Evolutionary conservation across 441 rosid species (phyloP), one percentile per base, ranked within the genome.

Genomic region (Brassica hybrid): DNA sequence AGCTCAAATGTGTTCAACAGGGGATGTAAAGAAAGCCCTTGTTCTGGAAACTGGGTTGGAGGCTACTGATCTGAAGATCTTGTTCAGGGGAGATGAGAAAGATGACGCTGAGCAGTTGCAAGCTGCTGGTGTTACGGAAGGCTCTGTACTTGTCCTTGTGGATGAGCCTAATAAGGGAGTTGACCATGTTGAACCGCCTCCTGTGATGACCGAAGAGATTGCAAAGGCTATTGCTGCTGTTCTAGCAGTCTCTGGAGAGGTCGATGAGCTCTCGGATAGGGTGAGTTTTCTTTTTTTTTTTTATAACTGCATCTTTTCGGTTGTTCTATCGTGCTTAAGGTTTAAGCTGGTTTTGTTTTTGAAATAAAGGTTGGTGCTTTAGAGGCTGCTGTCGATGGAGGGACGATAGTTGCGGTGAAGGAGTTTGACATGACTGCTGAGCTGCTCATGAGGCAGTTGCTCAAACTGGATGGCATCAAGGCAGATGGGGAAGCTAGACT

Each of bases 401-500:
- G 94, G 59, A 88, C 91, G 5, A 84, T 84, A 82, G 83, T 93
- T 63, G 84, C 88, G 0, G 85, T 73, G 3, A 73, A 85, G 82
- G 97, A 95, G 79, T 90, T 91, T 78, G 91, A 69, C 50, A 69
- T 81, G 56, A 69, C 89, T 11, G 82, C 94, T 3, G 98, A 95
- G 87, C 83, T 95, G 76, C 91, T 95, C 13, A 93, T 95, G 99
- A 89, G 85, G 75, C 90, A 89, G 82, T 65, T 95, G 85, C 93
- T 93, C 74, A 91, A 89, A 77, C 76, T 95, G 86, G 99, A 95
- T 78, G 76, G 86, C 12, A 87, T 93, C 48, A 85, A 84, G 83
- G 99, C 99, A n/a, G 93, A 87, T 75, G 99, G 98, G 45, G 95
- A 93, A 81, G 95, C 94, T 38, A 89, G 81, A 82, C 3, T 83